Evolutionary conservation across 768 basidiomycete species (phyloP).

Genomic region (Tulasnella sp.): DNA sequence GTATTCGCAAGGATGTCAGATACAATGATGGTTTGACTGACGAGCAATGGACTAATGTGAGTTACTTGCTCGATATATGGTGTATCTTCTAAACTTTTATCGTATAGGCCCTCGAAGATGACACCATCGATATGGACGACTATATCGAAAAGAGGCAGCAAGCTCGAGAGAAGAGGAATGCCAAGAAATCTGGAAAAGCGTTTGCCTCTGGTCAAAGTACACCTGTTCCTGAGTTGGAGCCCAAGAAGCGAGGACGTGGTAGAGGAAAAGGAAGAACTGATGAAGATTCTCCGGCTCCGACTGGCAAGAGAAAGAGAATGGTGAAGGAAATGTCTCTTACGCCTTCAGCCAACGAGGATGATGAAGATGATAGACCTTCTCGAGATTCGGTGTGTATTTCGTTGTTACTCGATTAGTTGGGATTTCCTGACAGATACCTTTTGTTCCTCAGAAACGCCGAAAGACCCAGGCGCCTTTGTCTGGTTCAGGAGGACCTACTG

Average conservation of each 20-base stretch:
- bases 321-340: slow-evolving; percentile 65
- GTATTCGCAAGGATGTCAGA: slow-evolving; percentile 69
- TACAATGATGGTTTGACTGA: slow-evolving; percentile 92
- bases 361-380: slow-evolving; percentile 53
- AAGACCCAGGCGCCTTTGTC: slow-evolving; percentile 54
- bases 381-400: slow-evolving; percentile 44
- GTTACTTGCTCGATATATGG: too few relatives aligned
- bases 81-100: background rate
- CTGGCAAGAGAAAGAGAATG: slow-evolving; percentile 69
- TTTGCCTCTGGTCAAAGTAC: slow-evolving; percentile 8
- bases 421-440: slow-evolving; percentile 11
- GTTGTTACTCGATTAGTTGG: background rate
- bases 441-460: slow-evolving; percentile 57
- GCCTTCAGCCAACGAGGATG: slow-evolving; percentile 57
- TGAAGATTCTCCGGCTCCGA: slow-evolving; percentile 16
- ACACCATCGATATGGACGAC: slow-evolving; percentile 22
- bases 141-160: slow-evolving; percentile 20
- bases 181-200: slow-evolving; percentile 3
- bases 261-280: slow-evolving; percentile 3
- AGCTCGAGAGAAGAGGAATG: slow-evolving; percentile 4
- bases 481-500: slow-evolving; percentile 24
- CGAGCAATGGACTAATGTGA: slow-evolving; percentile 80
- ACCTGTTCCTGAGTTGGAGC: slow-evolving; percentile 27
- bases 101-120: slow-evolving; percentile 22
- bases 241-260: slow-evolving; percentile 50